Evolutionary conservation across 495 filamentous ascomycete genomes (phyloP).

Genomic region (Patellaria atrata): DNA sequence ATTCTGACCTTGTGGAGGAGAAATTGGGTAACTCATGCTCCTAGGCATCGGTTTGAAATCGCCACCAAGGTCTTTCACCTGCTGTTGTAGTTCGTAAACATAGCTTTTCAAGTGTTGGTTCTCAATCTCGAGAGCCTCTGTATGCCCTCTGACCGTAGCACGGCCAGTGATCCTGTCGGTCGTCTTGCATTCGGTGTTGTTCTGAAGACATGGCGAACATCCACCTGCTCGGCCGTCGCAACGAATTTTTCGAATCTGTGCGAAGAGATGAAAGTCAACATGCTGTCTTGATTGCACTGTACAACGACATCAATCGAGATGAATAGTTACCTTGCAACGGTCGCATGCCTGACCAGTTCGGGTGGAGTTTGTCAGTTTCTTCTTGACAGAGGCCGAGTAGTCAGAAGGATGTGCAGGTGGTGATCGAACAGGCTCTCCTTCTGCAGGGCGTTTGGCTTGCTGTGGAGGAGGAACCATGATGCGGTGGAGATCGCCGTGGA

Average conservation of each 20-base stretch:
- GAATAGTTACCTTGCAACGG: constrained; percentile 59
- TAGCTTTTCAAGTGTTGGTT: constrained; percentile 20
- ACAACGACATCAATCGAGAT: constrained; percentile 1
- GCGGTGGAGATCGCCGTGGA: too few species aligned
- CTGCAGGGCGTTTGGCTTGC: constrained; percentile 16
- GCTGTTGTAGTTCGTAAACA: constrained; percentile 23
- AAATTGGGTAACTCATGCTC: constrained; percentile 4
- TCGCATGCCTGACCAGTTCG: constrained; percentile 83
- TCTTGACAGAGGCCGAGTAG: constrained; percentile 55
- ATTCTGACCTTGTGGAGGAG: constrained; percentile 2
- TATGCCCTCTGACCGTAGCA: constrained; percentile 59
- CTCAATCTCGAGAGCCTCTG: constrained; percentile 40
- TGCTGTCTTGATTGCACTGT: neutral
- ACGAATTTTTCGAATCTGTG: constrained; percentile 68
- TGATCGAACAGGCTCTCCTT: too few species aligned
- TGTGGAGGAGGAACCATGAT: too few species aligned
- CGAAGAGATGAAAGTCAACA: neutral
- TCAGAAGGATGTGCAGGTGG: too few species aligned
- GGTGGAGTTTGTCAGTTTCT: constrained; percentile 45
- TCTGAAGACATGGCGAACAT: constrained; percentile 60
- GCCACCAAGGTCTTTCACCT: constrained; percentile 24
- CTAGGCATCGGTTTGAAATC: constrained; percentile 14
- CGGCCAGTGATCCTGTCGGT: constrained; percentile 81
- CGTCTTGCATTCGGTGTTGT: constrained; percentile 57
- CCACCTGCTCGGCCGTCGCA: constrained; percentile 62